Conservation (phyloP, 331 rosid species). For the Quercus phellos region DNA sequence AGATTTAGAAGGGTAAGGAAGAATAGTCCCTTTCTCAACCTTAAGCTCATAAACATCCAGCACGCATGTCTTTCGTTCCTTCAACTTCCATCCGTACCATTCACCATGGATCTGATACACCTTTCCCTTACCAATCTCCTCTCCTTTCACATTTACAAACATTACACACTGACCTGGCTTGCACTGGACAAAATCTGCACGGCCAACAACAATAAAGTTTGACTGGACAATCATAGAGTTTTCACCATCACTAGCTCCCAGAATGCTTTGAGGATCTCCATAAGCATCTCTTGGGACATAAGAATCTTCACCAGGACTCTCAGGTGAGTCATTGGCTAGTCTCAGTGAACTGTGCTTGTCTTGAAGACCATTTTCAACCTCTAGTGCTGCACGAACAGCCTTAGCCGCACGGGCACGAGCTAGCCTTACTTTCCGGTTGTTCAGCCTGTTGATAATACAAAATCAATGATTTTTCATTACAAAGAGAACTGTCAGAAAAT, state of each 20-base stretch:
- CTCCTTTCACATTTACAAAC: conserved; percentile 46
- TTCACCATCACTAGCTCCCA: conserved; percentile 21
- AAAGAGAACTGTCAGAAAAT: conserved; percentile 4
- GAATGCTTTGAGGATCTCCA: conserved; percentile 33
- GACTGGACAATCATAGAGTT: conserved; percentile 30
- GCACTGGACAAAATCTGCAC: conserved; percentile 40
- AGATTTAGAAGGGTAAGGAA: conserved; percentile 64
- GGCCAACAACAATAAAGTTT: conserved; percentile 25
- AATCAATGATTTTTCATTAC: not conserved
- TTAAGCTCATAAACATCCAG: conserved; percentile 66
- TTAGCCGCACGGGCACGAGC: conserved; percentile 59
- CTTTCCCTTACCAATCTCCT: conserved; percentile 61
- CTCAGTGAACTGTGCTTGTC: conserved; percentile 48
- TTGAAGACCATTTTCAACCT: conserved; percentile 36
- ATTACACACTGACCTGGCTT: conserved; percentile 54
- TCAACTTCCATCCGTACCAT: conserved; percentile 71
- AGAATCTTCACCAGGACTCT: conserved; percentile 40
- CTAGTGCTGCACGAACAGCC: conserved; percentile 51
- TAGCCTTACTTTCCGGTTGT: conserved; percentile 87
- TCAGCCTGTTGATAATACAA: conserved; percentile 56
- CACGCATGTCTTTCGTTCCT: conserved; percentile 44
- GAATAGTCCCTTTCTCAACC: conserved; percentile 35
- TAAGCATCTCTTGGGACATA: conserved; percentile 27
- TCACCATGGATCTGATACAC: conserved; percentile 62
- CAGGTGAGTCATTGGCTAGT: conserved; percentile 43